Conservation (phyloP, 2,329 filamentous ascomycete species). For the Aspergillus eucalypticola region DNA sequence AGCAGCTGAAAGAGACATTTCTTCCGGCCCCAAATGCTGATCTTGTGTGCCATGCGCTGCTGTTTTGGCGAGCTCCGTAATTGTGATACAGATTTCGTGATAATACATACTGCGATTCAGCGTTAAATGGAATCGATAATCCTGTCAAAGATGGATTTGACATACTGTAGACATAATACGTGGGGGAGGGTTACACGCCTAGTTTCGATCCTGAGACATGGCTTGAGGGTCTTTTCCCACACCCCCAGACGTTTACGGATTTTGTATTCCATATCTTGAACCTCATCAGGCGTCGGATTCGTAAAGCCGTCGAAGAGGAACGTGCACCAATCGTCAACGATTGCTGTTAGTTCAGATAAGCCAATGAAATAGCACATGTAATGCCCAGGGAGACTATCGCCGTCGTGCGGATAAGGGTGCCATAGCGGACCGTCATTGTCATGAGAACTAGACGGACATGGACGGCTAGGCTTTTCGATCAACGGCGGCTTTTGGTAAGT, state of each 20-base stretch:
- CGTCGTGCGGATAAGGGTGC: slow-evolving; percentile 14
- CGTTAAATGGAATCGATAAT: background rate
- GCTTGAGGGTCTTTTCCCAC: background rate
- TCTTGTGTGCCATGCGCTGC: background rate
- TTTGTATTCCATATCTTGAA: background rate
- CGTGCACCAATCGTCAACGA: slow-evolving; percentile 6
- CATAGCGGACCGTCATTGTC: slow-evolving; percentile 7
- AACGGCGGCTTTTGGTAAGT: slow-evolving; percentile 10
- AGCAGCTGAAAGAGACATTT: slow-evolving; percentile 19
- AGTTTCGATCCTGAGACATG: background rate
- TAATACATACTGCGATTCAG: background rate
- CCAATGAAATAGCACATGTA: slow-evolving; percentile 10
- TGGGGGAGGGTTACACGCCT: background rate
- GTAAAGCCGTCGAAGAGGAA: slow-evolving; percentile 13
- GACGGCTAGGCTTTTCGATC: slow-evolving; percentile 6
- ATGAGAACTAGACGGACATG: slow-evolving; percentile 3
- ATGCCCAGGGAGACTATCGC: slow-evolving; percentile 4
- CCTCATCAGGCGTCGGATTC: background rate
- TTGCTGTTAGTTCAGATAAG: background rate
- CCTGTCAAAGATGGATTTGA: background rate
- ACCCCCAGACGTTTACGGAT: background rate
- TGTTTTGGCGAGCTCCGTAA: background rate
- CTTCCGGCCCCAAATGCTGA: slow-evolving; percentile 1
- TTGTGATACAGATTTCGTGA: background rate
- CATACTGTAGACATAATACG: background rate